Base-by-base conservation (phyloP, 1,284 basidiomycete genomes). In the Ceratobasidium papillatum region DNA sequence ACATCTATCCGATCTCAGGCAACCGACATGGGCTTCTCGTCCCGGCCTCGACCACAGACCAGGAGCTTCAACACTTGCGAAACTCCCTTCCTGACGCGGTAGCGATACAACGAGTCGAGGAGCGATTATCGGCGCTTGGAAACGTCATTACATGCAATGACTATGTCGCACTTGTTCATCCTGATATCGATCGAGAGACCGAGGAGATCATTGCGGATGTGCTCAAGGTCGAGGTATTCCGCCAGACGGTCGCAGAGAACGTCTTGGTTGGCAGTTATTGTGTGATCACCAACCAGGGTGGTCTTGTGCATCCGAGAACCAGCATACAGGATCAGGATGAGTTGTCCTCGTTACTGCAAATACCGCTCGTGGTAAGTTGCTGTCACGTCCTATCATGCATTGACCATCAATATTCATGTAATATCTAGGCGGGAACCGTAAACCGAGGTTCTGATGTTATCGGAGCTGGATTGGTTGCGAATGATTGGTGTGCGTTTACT, bases 191-290 rank as follows among this genome's bases (percentile, higher is more conserved):
- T 85, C 89, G 97, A 75, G 98, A 99, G 85, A 99, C 98, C 8
- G 98, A 99, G 82, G 98, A 99, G 84, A 99, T 99, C 84, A 98
- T 99, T 82, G 97, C 98, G 64, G 98, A 99, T 83, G 95, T 98
- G 12, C 89, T 99, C 78, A 98, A 99, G 84, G 98, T 99, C 76
- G 98, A 99, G 83, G 98, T 99, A 3, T 99, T 99, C 87, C 87
- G 97, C 68, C 97, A 99, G 83, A 99, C 96, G 12, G 88, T 99
- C 78, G 97, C 97, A 12, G 92, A 94, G 80, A 99, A 99, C 83
- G 96, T 97, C 61, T 90, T 99, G 63, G 97, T 99, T 43, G 98
- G 98, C 59, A 94, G 91, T 76, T 99, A 99, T 83, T 96, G 94
- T 80, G 94, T 91, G 66, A 90, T 99, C 80, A 93, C 94, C 58